Evolutionary conservation across 2,329 filamentous ascomycete species (phyloP), one percentile per base, ranked within the genome.

Genomic region (Cercospora sp.): DNA sequence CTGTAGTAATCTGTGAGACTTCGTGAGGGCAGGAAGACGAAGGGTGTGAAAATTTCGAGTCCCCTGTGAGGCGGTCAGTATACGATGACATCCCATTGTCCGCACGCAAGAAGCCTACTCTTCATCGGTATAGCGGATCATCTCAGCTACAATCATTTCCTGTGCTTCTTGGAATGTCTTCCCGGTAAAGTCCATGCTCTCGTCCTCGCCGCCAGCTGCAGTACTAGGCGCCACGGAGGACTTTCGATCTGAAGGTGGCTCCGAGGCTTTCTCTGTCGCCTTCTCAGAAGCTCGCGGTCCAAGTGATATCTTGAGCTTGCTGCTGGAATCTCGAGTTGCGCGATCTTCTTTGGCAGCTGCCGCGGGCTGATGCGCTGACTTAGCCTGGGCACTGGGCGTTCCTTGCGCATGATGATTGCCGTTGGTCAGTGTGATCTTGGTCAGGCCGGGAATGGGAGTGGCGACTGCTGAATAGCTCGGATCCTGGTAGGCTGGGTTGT

Each of bases 1-100:
- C 90, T 87, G 79, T 95, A 97, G 79, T 97, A 97, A 75, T 97
- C 93, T 73, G 89, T 92, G 55, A 96, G 81, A 59, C 86, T 85
- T 33, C 92, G 88, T 30, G 91, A 86, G 0, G 93, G 93, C 30
- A 96, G 84, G 74, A 91, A 91, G 67, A 93, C 82, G 74, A 96
- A 97, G 0, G 91, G 89, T 70, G 89, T 87, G 45, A 89, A 87
- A 64, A 90, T 91, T 60, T 91, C 87, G 60, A 90, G 86, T 57
- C 89, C 91, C 69, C 80, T 84, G 48, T 71, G 33, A n/a, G 12
- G 70, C 71, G 33, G 72, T 70, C 39, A 64, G 42, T 18, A 23
- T 20, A 5, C 12, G 9, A 18, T 33, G 8, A 26, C 3, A 13
- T 23, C n/a, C 3, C 13, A 33, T 16, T 30, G 39, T 28, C 5